Percentiles rank a stretch among this genome's conserved stretches.
Evolutionary conservation across 2,329 filamentous ascomycete species (phyloP).

Genomic region (Aphanoascus verrucosus): DNA sequence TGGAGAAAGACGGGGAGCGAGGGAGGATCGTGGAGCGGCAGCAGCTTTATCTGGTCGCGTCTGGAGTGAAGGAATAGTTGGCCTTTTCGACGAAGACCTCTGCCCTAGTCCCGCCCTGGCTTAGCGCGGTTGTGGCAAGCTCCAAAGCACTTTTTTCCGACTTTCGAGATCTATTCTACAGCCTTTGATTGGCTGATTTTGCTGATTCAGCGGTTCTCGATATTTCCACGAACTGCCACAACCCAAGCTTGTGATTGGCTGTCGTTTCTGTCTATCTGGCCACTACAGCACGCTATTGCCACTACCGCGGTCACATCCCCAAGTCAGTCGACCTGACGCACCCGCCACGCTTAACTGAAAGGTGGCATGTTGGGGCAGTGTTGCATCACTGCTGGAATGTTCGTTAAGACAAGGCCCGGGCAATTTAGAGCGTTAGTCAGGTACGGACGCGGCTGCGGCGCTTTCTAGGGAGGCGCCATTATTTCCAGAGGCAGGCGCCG

Average conservation of each 20-base stretch:
- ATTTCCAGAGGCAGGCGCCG: no score
- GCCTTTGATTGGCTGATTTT: slow-evolving; percentile 26
- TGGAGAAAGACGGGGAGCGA: slow-evolving; percentile 7
- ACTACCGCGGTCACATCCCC: not conserved
- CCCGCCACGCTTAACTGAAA: not conserved
- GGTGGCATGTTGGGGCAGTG: not conserved
- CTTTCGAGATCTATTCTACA: slow-evolving; percentile 32
- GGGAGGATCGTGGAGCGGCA: slow-evolving; percentile 15
- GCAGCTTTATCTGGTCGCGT: slow-evolving; percentile 19
- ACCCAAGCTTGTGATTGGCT: slow-evolving; percentile 12
- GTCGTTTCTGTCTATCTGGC: slow-evolving; percentile 8
- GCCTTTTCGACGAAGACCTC: slow-evolving; percentile 29
- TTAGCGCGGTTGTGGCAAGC: slow-evolving; percentile 6
- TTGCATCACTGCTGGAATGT: not conserved
- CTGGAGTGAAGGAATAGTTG: slow-evolving; percentile 26
- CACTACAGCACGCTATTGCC: slow-evolving; percentile 5
- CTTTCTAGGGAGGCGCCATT: no score
- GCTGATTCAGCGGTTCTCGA: slow-evolving; percentile 22
- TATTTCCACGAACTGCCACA: slow-evolving; percentile 1
- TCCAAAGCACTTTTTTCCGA: slow-evolving; percentile 1
- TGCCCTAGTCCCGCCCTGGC: slow-evolving; percentile 11
- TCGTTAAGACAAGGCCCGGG: not conserved
- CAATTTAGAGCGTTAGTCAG: no score
- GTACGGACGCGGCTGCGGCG: no score
- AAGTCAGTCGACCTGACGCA: not conserved